phyloP scores from a whole-genome alignment of 1,139 yeast species.

The Sugiyamaella grinbergsii region DNA sequence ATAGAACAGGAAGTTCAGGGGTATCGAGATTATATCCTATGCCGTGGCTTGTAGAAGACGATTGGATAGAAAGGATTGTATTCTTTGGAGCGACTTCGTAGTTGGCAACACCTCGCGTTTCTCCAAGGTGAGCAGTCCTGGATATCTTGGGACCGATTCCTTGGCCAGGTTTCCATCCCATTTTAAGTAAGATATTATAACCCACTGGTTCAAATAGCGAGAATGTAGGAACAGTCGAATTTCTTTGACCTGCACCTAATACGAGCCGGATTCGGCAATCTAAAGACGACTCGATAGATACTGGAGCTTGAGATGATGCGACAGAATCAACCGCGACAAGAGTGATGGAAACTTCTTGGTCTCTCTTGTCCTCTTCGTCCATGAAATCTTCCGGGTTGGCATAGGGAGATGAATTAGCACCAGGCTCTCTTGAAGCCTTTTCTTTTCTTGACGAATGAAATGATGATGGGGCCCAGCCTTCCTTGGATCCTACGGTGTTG shows the following conservation, averaged over 20 bases:
- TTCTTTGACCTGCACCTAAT: neutral
- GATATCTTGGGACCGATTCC: slow-evolving; percentile 32
- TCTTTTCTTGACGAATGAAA: slow-evolving; percentile 33
- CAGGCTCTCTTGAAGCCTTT: slow-evolving; percentile 27
- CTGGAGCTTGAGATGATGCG: neutral
- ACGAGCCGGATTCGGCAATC: slow-evolving; percentile 14
- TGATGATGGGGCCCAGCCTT: slow-evolving; percentile 41
- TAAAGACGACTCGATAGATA: slow-evolving; percentile 9
- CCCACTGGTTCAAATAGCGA: slow-evolving; percentile 23
- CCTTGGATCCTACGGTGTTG: slow-evolving; percentile 43
- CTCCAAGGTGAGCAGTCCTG: slow-evolving; percentile 17
- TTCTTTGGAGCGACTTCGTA: slow-evolving; percentile 24
- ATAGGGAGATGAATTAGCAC: neutral
- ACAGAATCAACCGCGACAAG: slow-evolving; percentile 23
- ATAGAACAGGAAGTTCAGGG: slow-evolving; percentile 20
- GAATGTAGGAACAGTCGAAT: neutral
- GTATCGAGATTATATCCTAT: slow-evolving; percentile 28
- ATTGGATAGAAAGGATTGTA: slow-evolving; percentile 14
- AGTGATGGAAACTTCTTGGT: slow-evolving; percentile 28
- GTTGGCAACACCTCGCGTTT: neutral
- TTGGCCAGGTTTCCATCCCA: slow-evolving; percentile 40
- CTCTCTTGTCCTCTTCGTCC: slow-evolving; percentile 43
- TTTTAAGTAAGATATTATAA: slow-evolving; percentile 26
- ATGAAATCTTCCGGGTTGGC: slow-evolving; percentile 36
- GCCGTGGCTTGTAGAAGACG: slow-evolving; percentile 23